A percentile compares a stretch with the other conserved stretches of the same genome.
Conservation (phyloP, 257 asterid species). For the Nicotiana undulata region DNA sequence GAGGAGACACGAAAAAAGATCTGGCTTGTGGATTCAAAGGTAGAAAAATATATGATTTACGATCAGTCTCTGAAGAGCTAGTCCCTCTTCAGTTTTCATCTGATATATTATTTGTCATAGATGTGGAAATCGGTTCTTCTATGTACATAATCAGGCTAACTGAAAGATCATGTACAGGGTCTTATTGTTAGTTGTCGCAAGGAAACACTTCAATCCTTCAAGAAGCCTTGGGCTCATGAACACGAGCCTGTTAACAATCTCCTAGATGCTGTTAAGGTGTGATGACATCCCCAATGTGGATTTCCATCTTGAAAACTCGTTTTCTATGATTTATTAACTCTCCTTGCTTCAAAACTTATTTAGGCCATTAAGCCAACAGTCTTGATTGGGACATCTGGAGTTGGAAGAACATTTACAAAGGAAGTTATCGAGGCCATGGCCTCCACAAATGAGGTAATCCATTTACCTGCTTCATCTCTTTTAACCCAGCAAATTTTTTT, state of each 20-base stretch:
- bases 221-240: slow-evolving; percentile 98
- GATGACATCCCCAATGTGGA: neutral
- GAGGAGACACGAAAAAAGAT: slow-evolving; percentile 76
- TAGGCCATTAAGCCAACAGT: slow-evolving; percentile 90
- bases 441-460: slow-evolving; percentile 52
- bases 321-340: neutral
- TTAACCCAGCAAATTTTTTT: neutral
- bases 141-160: neutral
- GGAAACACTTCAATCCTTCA: slow-evolving; percentile 90
- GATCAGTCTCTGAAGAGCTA: neutral
- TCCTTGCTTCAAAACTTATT: slow-evolving; percentile 1
- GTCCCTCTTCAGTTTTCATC: neutral
- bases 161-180: slow-evolving; percentile 43
- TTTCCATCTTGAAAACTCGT: neutral
- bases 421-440: slow-evolving; percentile 94
- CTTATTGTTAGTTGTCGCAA: slow-evolving; percentile 70
- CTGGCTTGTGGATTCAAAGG: slow-evolving; percentile 98
- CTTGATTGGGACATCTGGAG: slow-evolving; percentile 93
- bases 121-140: neutral
- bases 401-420: slow-evolving; percentile 74
- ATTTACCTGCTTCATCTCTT: slow-evolving; percentile 1
- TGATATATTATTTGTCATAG: neutral
- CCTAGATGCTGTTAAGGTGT: slow-evolving; percentile 89
- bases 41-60: slow-evolving; percentile 7
- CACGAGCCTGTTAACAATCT: slow-evolving; percentile 63